Conservation (phyloP, 305 asterid genomes). For the Euphrasia arctica region DNA sequence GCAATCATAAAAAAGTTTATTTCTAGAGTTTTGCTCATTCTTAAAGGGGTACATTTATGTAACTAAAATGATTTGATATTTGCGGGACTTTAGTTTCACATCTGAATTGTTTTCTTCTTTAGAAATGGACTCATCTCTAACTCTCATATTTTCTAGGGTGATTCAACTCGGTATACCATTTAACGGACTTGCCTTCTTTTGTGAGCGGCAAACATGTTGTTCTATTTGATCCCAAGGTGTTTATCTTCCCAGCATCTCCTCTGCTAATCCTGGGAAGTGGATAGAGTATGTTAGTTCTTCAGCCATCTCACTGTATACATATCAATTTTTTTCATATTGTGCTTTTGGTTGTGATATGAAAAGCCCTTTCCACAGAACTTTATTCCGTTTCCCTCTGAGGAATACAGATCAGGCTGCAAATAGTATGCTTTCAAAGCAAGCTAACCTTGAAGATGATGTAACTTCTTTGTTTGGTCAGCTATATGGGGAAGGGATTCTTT, state of each 20-base stretch:
- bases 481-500: constrained; percentile 80
- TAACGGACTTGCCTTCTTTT: constrained; percentile 95
- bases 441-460: constrained; percentile 81
- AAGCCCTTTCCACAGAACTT: constrained; percentile 83
- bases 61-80: constrained; percentile 18
- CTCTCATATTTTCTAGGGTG: constrained; percentile 67
- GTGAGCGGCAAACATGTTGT: constrained; percentile 94
- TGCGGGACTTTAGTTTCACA: constrained; percentile 20
- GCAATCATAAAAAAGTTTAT: constrained; percentile 18
- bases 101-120: constrained; percentile 20
- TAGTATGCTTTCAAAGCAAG: constrained; percentile 94
- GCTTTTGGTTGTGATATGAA: constrained; percentile 96
- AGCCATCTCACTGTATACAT: constrained; percentile 73
- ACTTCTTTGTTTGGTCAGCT: constrained; percentile 78
- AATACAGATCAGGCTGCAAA: constrained; percentile 77
- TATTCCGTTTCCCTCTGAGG: constrained; percentile 98
- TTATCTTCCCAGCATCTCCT: constrained; percentile 82
- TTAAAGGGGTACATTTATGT: constrained; percentile 14
- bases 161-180: constrained; percentile 97
- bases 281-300: constrained; percentile 86
- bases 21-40: constrained; percentile 18
- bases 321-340: constrained; percentile 90
- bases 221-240: constrained; percentile 92
- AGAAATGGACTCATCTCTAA: constrained; percentile 30
- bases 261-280: constrained; percentile 96